Evolutionary conservation across 495 filamentous ascomycete species (phyloP), one percentile per base, ranked within the genome.

Genomic region (Tuber microsphaerosporum): DNA sequence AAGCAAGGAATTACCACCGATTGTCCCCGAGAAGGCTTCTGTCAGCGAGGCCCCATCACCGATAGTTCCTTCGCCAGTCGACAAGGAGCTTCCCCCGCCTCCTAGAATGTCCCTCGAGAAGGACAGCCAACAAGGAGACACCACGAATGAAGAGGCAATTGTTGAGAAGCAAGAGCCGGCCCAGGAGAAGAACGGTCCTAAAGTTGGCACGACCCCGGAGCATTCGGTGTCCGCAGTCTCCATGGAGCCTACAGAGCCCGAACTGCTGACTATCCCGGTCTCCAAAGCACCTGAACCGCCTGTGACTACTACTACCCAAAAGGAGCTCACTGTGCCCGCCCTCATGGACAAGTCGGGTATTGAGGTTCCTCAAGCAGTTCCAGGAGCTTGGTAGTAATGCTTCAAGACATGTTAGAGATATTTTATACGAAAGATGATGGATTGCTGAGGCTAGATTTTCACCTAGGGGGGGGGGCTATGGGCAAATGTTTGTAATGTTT

Each of bases 331-430:
- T 61, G 51, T 26, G 22, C 51, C 56, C 26, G 1, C 26, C 3
- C 26, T 31, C 56, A 14, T 6, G 5, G 56, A 31, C 26, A 31
- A 17, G 26, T 34, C 26, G 14, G 75, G 41, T 26, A 45, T 7
- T 19, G 69, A 70, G 10, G 45, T 31, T 34, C 56, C 31, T 19
- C 76, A 73, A 56, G 39, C 77, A 20, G 77, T 79, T 17, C 76
- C 77, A 0, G 77, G 77, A 10, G 77, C 76, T 46, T 79, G 77
- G 77, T 79, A 79, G 65, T 70, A 45, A 51, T 34, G 16, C 2
- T 41, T 14, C 46, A n/a, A 51, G 48, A 20, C 22, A 26, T 61
- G 26, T n/a, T 31, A 14, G 51, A 61, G n/a, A 61, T n/a, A 61
- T 61, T 26, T 75, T 65, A 65, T 34, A 65, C 56, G 56, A 65